Conservation (phyloP, 768 basidiomycete genomes). For the Rhodocollybia butyracea region DNA sequence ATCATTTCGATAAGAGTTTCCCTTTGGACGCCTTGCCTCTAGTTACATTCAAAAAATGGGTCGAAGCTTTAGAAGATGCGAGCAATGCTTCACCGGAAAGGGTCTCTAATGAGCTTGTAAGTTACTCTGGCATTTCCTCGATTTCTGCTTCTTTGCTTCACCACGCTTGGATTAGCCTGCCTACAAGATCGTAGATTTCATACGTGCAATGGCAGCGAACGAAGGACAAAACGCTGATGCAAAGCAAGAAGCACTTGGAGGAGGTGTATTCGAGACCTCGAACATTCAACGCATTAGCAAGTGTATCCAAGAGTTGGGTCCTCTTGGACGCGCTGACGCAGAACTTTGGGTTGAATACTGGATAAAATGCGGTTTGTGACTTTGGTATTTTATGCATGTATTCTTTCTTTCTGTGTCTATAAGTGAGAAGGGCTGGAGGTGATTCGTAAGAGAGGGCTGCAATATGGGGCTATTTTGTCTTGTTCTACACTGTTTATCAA, state of each 20-base stretch:
- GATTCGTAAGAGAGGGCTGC: no score
- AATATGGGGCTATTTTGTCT: no score
- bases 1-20: constrained; percentile 13
- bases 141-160: not conserved
- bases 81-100: constrained; percentile 18
- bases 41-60: constrained; percentile 26
- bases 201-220: constrained; percentile 18
- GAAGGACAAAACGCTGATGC: not conserved
- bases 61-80: constrained; percentile 20
- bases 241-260: not conserved
- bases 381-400: no score
- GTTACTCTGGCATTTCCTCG: constrained; percentile 9
- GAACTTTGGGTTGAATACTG: constrained; percentile 6
- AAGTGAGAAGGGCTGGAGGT: no score
- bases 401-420: no score
- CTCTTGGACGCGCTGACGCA: not conserved
- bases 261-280: not conserved
- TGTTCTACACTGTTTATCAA: no score
- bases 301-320: not conserved
- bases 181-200: constrained; percentile 27
- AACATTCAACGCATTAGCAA: not conserved
- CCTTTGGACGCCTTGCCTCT: constrained; percentile 12
- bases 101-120: constrained; percentile 27
- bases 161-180: constrained; percentile 24
- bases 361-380: not conserved